Percentiles rank a stretch among this genome's conserved stretches.
These are phyloP conservation scores for Camelina neglecta DNA, from an alignment of 345 rosid genomes.

Conservation along the genomic window DNA sequence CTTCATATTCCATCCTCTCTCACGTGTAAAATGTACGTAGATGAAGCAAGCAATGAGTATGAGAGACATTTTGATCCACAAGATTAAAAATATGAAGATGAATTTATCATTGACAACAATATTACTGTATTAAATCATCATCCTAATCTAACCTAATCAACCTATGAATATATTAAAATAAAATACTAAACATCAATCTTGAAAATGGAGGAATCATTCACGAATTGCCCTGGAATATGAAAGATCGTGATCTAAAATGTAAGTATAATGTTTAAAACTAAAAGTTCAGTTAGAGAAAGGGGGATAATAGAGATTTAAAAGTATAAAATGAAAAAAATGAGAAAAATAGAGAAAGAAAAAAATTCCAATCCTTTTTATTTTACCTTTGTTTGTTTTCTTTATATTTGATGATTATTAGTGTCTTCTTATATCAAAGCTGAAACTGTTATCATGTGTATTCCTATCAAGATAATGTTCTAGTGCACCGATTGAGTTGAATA, in stretches of 20 bases:
- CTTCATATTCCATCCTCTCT: not conserved
- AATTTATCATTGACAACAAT: not conserved
- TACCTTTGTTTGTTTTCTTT: no score
- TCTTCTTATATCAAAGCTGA: not conserved
- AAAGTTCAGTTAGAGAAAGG: no score
- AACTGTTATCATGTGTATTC: not conserved
- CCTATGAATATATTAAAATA: no score
- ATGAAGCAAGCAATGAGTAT: conserved; percentile 1
- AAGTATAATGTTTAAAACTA: not conserved
- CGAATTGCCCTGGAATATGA: no score
- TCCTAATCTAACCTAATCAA: not conserved
- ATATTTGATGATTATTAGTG: not conserved
- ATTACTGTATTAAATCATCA: not conserved
- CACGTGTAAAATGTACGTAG: not conserved
- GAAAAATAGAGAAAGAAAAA: no score
- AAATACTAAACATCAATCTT: no score
- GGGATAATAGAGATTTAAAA: no score
- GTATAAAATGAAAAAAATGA: no score
- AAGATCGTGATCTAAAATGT: no score
- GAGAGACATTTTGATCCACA: not conserved
- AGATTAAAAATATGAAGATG: not conserved
- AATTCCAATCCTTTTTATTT: no score
- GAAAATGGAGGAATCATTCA: no score
- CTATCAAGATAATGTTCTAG: not conserved
- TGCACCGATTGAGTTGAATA: no score